Conservation (phyloP, 768 basidiomycete species). For the Pulveroboletus sp. region DNA sequence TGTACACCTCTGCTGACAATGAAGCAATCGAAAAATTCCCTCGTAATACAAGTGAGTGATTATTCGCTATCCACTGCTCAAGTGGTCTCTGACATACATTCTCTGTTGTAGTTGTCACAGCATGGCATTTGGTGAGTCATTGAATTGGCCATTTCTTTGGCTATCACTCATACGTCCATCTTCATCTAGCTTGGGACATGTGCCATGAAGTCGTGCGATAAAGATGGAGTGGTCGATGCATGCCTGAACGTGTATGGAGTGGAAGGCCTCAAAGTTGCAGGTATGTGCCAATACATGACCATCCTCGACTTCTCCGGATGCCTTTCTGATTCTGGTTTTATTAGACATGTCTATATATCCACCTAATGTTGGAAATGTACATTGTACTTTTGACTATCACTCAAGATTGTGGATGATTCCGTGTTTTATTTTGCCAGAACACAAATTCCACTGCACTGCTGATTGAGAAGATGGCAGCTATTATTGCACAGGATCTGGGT, state of each 20-base stretch:
- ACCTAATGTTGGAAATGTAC: conserved; percentile 23
- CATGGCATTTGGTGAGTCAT: neutral
- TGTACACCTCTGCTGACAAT: conserved; percentile 33
- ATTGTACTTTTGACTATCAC: neutral
- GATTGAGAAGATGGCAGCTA: conserved; percentile 15
- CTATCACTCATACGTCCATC: neutral
- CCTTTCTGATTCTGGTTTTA: neutral
- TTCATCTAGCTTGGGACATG: conserved; percentile 57
- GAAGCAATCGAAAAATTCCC: conserved; percentile 27
- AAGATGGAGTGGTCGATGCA: conserved; percentile 62
- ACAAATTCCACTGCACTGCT: conserved; percentile 14
- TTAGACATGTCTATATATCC: conserved; percentile 39
- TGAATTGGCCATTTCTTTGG: neutral
- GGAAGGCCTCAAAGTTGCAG: conserved; percentile 57
- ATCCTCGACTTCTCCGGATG: fast-evolving
- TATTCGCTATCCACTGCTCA: neutral
- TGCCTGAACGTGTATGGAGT: conserved; percentile 63
- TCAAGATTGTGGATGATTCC: neutral
- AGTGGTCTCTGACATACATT: neutral
- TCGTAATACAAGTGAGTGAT: conserved; percentile 4
- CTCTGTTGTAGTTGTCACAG: neutral
- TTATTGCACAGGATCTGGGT: conserved; percentile 11
- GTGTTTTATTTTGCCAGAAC: conserved; percentile 2
- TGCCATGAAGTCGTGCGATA: conserved; percentile 60
- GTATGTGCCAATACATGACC: conserved; percentile 25